Percentiles rank a stretch among this genome's conserved stretches.
These are phyloP conservation scores for Hippophae tibetana DNA, from an alignment of 306 rosid species.

Conservation along the genomic window DNA sequence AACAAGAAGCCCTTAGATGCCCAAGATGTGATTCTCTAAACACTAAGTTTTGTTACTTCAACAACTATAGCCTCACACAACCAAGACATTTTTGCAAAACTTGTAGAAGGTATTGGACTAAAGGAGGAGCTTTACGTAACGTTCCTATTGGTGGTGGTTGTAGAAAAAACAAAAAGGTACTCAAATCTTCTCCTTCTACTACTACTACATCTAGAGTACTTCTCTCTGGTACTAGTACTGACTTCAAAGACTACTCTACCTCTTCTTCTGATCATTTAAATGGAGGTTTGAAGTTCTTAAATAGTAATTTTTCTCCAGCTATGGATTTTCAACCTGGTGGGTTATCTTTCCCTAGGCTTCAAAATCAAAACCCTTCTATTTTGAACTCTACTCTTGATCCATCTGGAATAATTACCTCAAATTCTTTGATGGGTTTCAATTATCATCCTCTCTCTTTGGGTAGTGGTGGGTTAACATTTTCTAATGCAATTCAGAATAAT, in stretches of 20 bases:
- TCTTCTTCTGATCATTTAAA: constrained; percentile 27
- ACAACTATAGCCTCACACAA: constrained; percentile 91
- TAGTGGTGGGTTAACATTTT: constrained; percentile 8
- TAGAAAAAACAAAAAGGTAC: constrained; percentile 69
- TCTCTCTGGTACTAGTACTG: constrained; percentile 30
- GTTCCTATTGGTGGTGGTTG: constrained; percentile 94
- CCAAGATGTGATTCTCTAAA: constrained; percentile 87
- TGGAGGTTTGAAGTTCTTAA: constrained; percentile 60
- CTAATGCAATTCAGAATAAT: constrained; percentile 21
- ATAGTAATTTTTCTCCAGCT: constrained; percentile 40
- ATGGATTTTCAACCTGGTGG: constrained; percentile 64
- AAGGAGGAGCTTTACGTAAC: constrained; percentile 83
- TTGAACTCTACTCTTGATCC: constrained; percentile 25
- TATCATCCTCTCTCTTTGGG: constrained; percentile 31
- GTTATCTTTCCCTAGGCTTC: constrained; percentile 37
- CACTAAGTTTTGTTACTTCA: constrained; percentile 97
- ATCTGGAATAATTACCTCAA: constrained; percentile 19
- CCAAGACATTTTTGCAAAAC: constrained; percentile 96
- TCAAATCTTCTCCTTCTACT: constrained; percentile 33
- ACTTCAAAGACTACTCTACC: constrained; percentile 38
- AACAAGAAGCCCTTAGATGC: constrained; percentile 55
- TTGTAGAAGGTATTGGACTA: constrained; percentile 92
- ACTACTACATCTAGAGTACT: not conserved
- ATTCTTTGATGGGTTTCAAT: constrained; percentile 29
- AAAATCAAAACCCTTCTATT: constrained; percentile 22